phyloP scores from a whole-genome alignment of 2,329 filamentous ascomycete genomes.

The Colletotrichum orchidophilum region DNA sequence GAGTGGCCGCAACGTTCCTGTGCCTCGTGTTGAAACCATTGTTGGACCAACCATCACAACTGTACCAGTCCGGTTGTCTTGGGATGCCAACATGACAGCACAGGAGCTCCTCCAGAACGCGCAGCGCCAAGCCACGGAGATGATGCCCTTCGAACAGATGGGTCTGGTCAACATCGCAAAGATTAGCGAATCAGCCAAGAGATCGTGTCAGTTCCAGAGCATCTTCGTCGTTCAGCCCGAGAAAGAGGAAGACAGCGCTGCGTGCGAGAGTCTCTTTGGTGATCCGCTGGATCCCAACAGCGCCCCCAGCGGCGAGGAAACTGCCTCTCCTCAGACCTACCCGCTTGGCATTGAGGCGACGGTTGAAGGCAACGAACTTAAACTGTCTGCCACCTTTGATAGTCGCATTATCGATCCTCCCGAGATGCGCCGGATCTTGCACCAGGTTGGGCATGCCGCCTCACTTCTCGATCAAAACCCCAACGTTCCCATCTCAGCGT shows the following conservation, averaged over 20 bases:
- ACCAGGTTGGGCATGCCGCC: background rate
- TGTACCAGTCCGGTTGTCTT: background rate
- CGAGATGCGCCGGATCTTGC: background rate
- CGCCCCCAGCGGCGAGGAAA: background rate
- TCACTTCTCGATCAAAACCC: background rate
- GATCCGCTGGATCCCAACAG: background rate
- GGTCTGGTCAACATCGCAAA: constrained; percentile 42
- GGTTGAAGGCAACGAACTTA: background rate
- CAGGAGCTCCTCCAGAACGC: constrained; percentile 34
- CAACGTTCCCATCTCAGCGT: background rate
- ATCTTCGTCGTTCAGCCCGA: background rate
- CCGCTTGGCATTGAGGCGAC: background rate
- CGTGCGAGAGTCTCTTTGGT: background rate
- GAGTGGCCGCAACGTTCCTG: constrained; percentile 37
- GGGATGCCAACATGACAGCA: background rate
- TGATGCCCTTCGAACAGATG: constrained; percentile 41
- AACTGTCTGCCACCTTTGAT: background rate
- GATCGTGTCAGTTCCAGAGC: background rate
- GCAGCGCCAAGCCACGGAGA: constrained; percentile 40
- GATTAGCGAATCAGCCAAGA: background rate
- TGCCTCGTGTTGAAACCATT: constrained; percentile 34
- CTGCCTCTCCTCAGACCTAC: background rate
- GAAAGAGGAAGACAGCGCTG: background rate
- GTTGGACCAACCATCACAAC: constrained; percentile 41
- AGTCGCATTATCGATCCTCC: background rate